Percentiles rank a stretch among this genome's conserved stretches.
Conservation (phyloP, 169 alveolate species). For the Cryptosporidium felis region DNA sequence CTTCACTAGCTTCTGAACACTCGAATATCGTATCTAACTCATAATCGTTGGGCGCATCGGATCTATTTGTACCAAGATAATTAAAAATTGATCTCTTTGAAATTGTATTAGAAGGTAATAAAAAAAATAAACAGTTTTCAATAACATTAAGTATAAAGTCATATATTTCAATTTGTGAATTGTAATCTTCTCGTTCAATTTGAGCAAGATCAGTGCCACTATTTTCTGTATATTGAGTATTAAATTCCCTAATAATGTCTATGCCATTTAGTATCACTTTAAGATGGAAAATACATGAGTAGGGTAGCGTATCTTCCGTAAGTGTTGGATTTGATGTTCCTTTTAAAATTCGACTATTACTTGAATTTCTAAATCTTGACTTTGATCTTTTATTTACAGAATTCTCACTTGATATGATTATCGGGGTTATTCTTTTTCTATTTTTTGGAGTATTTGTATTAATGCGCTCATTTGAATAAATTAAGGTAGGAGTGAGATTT, state of each 20-base stretch:
- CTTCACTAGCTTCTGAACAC: slow-evolving; percentile 33
- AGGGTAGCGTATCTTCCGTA: neutral
- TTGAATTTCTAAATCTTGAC: neutral
- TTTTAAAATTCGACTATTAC: too few species aligned
- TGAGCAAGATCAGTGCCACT: neutral
- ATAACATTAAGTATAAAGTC: slow-evolving; percentile 17
- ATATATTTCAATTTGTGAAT: neutral
- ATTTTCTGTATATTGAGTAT: neutral
- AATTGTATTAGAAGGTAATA: slow-evolving; percentile 57
- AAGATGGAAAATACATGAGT: slow-evolving; percentile 37
- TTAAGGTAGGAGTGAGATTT: neutral
- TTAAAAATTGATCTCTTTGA: slow-evolving; percentile 32
- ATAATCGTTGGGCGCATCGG: neutral
- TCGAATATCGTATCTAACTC: neutral
- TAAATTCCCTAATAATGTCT: neutral
- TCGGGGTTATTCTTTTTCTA: slow-evolving; percentile 23
- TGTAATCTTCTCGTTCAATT: neutral
- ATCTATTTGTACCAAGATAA: neutral
- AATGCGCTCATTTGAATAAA: slow-evolving; percentile 1
- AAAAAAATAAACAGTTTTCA: slow-evolving; percentile 23
- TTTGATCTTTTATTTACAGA: neutral
- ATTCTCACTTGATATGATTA: slow-evolving; percentile 4
- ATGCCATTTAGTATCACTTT: slow-evolving; percentile 17
- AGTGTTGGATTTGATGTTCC: neutral
- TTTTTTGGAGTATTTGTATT: slow-evolving; percentile 13